Conservation (phyloP, 1,139 yeast genomes). For the Citeromyces siamensis region DNA sequence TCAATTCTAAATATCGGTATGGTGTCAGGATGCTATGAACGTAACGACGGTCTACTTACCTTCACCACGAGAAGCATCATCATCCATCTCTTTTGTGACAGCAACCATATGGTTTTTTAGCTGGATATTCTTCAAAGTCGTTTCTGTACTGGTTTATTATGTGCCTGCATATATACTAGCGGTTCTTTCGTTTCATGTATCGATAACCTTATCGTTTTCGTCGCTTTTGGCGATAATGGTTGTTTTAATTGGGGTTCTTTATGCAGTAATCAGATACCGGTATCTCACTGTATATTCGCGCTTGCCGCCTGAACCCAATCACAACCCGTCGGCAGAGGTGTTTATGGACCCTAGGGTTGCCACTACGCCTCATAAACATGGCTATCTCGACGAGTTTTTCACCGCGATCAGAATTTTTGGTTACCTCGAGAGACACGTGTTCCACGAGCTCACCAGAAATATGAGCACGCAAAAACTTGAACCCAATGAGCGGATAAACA, state of each 20-base stretch:
- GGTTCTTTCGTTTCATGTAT: slow-evolving; percentile 14
- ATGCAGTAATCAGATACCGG: slow-evolving; percentile 33
- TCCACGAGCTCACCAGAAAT: slow-evolving; percentile 83
- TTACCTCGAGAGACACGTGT: slow-evolving; percentile 78
- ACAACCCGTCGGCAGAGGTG: slow-evolving; percentile 31
- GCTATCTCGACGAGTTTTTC: slow-evolving; percentile 78
- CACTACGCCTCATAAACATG: slow-evolving; percentile 21
- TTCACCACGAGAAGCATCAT: slow-evolving; percentile 5
- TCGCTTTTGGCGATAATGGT: slow-evolving; percentile 13
- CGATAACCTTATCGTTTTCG: slow-evolving; percentile 17
- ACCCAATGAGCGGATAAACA: slow-evolving; percentile 59
- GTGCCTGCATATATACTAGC: slow-evolving; percentile 11
- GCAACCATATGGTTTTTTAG: slow-evolving; percentile 11
- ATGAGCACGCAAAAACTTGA: slow-evolving; percentile 83
- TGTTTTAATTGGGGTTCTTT: slow-evolving; percentile 14
- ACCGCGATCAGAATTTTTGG: slow-evolving; percentile 92
- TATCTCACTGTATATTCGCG: slow-evolving; percentile 39
- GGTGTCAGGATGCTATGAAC: neutral
- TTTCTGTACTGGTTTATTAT: slow-evolving; percentile 9
- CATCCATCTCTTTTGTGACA: slow-evolving; percentile 7
- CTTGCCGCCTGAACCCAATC: slow-evolving; percentile 32
- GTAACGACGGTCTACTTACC: slow-evolving; percentile 3
- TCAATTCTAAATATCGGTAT: no score
- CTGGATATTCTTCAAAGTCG: slow-evolving; percentile 8
- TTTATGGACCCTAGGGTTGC: slow-evolving; percentile 23